Base-by-base conservation (phyloP, 2,329 filamentous ascomycete genomes). In the Arthroderma sp. region DNA sequence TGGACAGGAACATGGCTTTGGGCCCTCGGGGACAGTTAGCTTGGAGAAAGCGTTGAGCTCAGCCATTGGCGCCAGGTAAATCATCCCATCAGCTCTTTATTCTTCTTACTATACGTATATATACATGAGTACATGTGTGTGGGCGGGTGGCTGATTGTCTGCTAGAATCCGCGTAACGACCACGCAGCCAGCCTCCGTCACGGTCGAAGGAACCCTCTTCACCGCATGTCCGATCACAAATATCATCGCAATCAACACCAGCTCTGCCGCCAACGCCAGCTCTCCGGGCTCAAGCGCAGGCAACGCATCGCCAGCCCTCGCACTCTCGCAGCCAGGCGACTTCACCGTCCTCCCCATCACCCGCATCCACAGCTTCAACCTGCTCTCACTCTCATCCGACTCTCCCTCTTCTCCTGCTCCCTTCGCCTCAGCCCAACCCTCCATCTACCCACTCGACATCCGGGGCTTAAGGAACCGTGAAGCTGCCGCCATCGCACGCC, bases 331-430 rank as follows among this genome's bases (percentile, higher is more conserved):
- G 56, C 71, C 76, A 4, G 78, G 79, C 58, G 76, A 83, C 66
- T 84, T 82, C 66, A 80, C 79, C 64, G 76, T 84, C 66, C 77
- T 85, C 58, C 79, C 81, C 2, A 74, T 84, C 61, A 78, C 80
- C 54, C 76, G 79, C 60, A 81, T 85, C 63, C 73, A 79, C 54
- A 74, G 70, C 58, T 81, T 83, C 68, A 76, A 81, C 63, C 67
- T 84, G 49, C 66, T 83, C 43, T 71, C 56, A 11, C 2, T 56
- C 7, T 39, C 57, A 13, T 35, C 56, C 15, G 58, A 37, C 41
- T 44, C 41, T n/a, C 41, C 53, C 21, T 35, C 39, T 51, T 58
- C 70, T 11, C 65, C 66, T n/a, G 63, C 72, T 19, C 73, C 74
- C 44, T 77, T 77, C 64, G 71, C 77, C 55, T 73, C 81, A 62